Evolutionary conservation across 129 eudicot species (phyloP), one percentile per base, ranked within the genome.

Genomic region (Kitagawia praeruptora): DNA sequence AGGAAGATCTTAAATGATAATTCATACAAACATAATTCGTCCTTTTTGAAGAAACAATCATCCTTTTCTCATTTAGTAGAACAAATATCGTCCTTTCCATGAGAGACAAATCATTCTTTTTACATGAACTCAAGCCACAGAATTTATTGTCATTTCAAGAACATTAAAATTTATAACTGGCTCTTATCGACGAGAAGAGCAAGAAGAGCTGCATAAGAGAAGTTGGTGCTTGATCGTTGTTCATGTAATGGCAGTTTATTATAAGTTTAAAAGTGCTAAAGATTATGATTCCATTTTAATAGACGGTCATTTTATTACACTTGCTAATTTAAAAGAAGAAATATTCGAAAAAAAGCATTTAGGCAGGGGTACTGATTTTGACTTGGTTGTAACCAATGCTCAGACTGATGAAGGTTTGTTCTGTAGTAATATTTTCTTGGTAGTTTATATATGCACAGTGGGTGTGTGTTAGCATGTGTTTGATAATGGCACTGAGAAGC

Each of bases 201-300:
- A 4, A 2, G 5, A 56, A 63, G 37, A 8, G 37, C 25, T 64
- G 39, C 70, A 64, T 6, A 23, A 9, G 31, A n/a, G 67, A 61
- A 56, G 31, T 25, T n/a, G 37, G 34, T 61, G 69, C 27, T 63
- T 27, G 70, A 63, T 63, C 15, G 15, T 27, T 61, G 70, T n/a
- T 63, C 63, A 40, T 82, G 84, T 79, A 77, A 95, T 95, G 98
- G 93, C 98, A 75, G 96, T 95, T 46, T 90, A 92, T 88, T 95
- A 88, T 79, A 92, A 95, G 90, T 94, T 94, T 80, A 94, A 94
- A 88, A 91, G 98, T 87, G 96, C 98, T 69, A 94, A 92, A 91
- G 98, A 91, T 90, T 91, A 88, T 81, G 98, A 94, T 85, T 88
- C 97, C 53, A 88, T 94, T 82, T 46, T 89, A 51, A 87, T 91